Conservation (phyloP, 257 asterid species). For the Solanum lycopersicoides region DNA sequence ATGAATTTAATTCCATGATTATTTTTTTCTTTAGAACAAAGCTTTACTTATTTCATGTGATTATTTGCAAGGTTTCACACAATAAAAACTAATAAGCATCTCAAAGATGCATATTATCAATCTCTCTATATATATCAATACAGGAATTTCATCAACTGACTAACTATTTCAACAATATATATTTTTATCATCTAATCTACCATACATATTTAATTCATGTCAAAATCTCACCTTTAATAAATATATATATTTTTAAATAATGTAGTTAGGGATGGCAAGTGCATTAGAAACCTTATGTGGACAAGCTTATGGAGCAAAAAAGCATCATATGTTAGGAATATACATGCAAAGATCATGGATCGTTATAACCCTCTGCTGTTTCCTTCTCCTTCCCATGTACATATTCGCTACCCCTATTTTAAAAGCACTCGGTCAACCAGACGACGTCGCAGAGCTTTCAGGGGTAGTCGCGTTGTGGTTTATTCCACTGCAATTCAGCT, state of each 20-base stretch:
- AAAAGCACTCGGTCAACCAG: slow-evolving; percentile 19
- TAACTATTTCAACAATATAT: no score
- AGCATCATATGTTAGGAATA: slow-evolving; percentile 19
- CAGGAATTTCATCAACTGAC: no score
- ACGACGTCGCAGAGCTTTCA: slow-evolving; percentile 23
- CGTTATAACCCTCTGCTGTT: slow-evolving; percentile 2
- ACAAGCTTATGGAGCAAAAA: slow-evolving; percentile 28
- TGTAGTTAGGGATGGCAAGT: slow-evolving; percentile 34
- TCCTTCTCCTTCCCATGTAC: slow-evolving; percentile 16
- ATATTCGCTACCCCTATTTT: slow-evolving; percentile 19
- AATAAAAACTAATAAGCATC: no score
- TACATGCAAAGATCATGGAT: slow-evolving; percentile 29
- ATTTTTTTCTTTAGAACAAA: no score
- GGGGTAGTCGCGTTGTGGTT: slow-evolving; percentile 16
- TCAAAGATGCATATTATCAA: rapidly evolving
- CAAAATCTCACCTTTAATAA: neutral
- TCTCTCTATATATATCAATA: no score
- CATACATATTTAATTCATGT: no score
- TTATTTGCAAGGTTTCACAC: no score
- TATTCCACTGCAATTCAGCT: slow-evolving; percentile 19
- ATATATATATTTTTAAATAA: no score
- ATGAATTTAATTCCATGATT: no score
- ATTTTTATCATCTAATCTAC: no score
- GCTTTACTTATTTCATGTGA: no score
- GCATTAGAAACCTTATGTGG: slow-evolving; percentile 32